Conservation (phyloP, 2,329 filamentous ascomycete genomes). For the Xylaria hypoxylon region DNA sequence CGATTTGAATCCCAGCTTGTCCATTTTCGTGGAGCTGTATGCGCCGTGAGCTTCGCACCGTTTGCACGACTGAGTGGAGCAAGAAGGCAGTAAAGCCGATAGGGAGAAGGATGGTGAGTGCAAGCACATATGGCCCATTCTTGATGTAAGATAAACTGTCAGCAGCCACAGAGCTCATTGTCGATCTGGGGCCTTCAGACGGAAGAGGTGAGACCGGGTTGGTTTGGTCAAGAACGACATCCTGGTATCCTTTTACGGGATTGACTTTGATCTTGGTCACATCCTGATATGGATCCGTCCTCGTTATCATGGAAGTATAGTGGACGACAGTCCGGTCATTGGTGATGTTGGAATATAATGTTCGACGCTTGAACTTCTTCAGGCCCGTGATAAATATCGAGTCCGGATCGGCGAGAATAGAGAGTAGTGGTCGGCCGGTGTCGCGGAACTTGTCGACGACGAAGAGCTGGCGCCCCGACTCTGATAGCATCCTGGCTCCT, state of each 20-base stretch:
- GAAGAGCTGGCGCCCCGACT: conserved; percentile 88
- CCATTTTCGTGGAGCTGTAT: conserved; percentile 82
- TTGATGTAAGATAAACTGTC: conserved; percentile 55
- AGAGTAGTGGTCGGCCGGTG: conserved; percentile 82
- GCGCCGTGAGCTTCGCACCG: conserved; percentile 76
- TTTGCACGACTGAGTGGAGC: conserved; percentile 81
- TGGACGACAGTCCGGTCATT: conserved; percentile 87
- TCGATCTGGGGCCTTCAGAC: conserved; percentile 43
- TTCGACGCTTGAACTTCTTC: conserved; percentile 78
- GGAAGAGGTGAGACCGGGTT: conserved; percentile 68
- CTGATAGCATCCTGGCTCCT: conserved; percentile 82
- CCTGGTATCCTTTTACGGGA: conserved; percentile 78
- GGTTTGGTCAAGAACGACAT: conserved; percentile 78
- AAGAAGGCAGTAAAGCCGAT: conserved; percentile 78
- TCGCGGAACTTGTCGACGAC: conserved; percentile 86
- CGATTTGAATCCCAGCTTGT: conserved; percentile 73
- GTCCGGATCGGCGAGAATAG: conserved; percentile 82
- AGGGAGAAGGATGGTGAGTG: conserved; percentile 78
- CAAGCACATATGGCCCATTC: conserved; percentile 71
- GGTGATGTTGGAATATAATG: conserved; percentile 85
- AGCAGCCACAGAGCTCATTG: conserved; percentile 51
- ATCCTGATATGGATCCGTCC: conserved; percentile 80
- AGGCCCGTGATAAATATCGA: conserved; percentile 89
- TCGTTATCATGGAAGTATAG: conserved; percentile 84
- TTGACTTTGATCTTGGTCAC: conserved; percentile 76